Evolutionary conservation across 2,329 filamentous ascomycete genomes (phyloP).

Genomic region (Colletotrichum cuscutae): DNA sequence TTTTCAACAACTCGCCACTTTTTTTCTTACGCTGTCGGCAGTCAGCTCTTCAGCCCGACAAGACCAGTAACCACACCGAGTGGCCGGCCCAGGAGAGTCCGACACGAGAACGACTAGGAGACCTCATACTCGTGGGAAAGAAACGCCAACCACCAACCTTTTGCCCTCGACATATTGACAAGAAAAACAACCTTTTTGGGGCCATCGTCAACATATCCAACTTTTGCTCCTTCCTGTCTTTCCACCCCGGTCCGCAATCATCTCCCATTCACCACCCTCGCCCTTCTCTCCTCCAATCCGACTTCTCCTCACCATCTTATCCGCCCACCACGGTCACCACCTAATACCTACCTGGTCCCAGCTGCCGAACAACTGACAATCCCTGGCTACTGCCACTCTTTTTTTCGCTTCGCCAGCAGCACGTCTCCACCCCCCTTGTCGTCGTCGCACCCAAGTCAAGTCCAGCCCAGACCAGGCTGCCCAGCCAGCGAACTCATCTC

Average conservation of each 20-base stretch:
- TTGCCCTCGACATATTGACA: neutral
- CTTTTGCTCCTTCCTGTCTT: slow-evolving; percentile 2
- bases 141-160: neutral
- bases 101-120: neutral
- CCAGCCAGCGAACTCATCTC: slow-evolving; percentile 29
- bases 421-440: slow-evolving; percentile 18
- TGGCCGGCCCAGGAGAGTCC: neutral
- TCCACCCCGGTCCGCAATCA: slow-evolving; percentile 28
- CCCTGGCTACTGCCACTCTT: slow-evolving; percentile 26
- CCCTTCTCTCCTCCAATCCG: slow-evolving; percentile 1
- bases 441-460: slow-evolving; percentile 29
- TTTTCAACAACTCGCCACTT: slow-evolving; percentile 7
- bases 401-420: slow-evolving; percentile 30
- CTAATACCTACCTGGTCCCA: slow-evolving; percentile 26
- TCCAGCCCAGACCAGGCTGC: slow-evolving; percentile 31
- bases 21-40: neutral
- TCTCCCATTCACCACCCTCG: slow-evolving; percentile 22
- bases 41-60: neutral
- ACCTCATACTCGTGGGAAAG: neutral
- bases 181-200: neutral
- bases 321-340: slow-evolving; percentile 5
- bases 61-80: neutral
- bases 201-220: neutral
- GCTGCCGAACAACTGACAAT: slow-evolving; percentile 30
- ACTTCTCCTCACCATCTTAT: slow-evolving; percentile 10